Conservation (phyloP, 2,329 filamentous ascomycete genomes). For the Penicillium palitans region DNA sequence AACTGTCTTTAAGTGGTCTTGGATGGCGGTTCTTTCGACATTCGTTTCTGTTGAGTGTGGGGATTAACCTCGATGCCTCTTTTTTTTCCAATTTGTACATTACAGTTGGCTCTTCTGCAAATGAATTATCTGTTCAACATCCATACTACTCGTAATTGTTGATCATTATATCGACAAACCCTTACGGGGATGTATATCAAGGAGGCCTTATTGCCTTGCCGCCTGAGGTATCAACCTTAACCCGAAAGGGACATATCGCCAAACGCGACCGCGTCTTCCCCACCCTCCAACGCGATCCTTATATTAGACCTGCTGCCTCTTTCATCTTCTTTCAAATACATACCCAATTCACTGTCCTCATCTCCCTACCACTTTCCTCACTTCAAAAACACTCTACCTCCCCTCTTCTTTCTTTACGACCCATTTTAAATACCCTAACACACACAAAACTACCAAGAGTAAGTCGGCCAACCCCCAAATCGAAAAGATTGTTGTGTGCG, state of each 20-base stretch:
- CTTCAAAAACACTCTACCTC: background rate
- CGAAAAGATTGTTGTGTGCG: conserved; percentile 9
- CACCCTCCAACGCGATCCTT: conserved; percentile 31
- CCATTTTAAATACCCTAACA: background rate
- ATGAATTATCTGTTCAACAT: background rate
- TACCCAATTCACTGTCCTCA: conserved; percentile 7
- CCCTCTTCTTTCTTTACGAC: conserved; percentile 5
- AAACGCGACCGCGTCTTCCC: conserved; percentile 35
- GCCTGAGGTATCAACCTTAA: conserved; percentile 23
- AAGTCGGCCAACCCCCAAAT: conserved; percentile 18
- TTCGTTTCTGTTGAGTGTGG: background rate
- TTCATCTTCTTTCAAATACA: conserved; percentile 18
- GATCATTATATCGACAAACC: background rate
- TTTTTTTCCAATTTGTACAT: conserved; percentile 3
- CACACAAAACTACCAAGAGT: conserved; percentile 32
- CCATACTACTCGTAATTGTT: background rate
- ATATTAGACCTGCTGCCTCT: conserved; percentile 24
- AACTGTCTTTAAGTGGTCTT: conserved; percentile 1
- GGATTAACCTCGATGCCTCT: background rate
- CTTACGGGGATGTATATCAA: background rate
- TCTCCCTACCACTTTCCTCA: background rate
- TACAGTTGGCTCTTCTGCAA: conserved; percentile 4
- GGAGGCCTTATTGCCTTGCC: conserved; percentile 11
- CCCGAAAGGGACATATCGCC: conserved; percentile 35
- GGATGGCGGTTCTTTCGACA: background rate